These are phyloP conservation scores for Kernera saxatilis DNA, from an alignment of 345 rosid species.

Conservation along the genomic window DNA sequence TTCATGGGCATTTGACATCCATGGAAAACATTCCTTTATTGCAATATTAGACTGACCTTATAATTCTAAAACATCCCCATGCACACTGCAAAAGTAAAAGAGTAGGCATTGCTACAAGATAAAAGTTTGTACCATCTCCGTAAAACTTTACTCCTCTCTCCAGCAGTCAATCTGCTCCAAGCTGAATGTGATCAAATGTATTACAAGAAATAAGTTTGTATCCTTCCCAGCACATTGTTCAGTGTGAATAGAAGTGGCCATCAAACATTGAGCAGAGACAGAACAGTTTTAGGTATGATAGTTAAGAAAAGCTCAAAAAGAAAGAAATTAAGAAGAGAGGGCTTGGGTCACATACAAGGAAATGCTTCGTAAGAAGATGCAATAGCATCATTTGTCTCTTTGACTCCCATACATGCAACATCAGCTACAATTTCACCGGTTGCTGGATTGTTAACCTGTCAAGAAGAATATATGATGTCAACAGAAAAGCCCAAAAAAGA, in stretches of 20 bases:
- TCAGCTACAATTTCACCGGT: conserved; percentile 72
- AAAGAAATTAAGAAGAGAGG: neutral
- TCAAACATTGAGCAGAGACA: neutral
- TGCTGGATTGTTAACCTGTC: conserved; percentile 88
- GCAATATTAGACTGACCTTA: neutral
- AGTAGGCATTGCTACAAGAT: neutral
- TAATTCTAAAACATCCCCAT: neutral
- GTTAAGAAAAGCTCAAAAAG: neutral
- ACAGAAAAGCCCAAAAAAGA: neutral
- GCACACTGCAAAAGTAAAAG: neutral
- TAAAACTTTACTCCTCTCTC: conserved; percentile 71
- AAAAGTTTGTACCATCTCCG: conserved; percentile 61
- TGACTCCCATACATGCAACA: conserved; percentile 76
- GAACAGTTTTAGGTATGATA: neutral
- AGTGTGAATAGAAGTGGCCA: neutral
- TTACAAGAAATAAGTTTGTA: neutral
- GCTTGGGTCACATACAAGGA: conserved; percentile 41
- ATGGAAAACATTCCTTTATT: neutral
- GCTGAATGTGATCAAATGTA: conserved; percentile 39
- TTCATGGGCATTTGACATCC: neutral
- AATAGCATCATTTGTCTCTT: conserved; percentile 85
- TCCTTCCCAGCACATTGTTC: neutral
- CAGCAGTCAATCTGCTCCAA: conserved; percentile 87
- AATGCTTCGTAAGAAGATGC: conserved; percentile 77
- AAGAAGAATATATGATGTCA: neutral